Conservation (phyloP, 768 basidiomycete genomes). For the Suillus bovinus region DNA sequence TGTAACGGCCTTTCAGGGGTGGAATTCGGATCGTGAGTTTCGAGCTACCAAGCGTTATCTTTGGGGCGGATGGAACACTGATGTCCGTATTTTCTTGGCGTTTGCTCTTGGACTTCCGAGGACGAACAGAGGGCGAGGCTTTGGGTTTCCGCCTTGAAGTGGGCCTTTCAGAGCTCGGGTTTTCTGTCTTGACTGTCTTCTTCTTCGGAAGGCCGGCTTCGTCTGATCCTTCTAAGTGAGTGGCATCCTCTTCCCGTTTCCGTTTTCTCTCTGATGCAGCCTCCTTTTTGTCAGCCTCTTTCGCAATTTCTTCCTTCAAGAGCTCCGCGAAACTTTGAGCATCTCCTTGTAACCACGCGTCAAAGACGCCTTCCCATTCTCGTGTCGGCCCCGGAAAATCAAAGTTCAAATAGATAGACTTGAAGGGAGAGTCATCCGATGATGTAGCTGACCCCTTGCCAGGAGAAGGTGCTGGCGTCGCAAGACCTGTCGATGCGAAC, state of each 20-base stretch:
- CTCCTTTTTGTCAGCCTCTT: constrained; percentile 55
- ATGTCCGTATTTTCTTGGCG: not conserved
- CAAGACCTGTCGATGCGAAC: constrained; percentile 27
- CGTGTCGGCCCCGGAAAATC: constrained; percentile 84
- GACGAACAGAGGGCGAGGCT: constrained; percentile 23
- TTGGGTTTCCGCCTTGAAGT: constrained; percentile 24
- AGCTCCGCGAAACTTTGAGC: constrained; percentile 74
- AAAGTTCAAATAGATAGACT: constrained; percentile 79
- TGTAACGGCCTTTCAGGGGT: not conserved
- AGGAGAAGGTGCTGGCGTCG: constrained; percentile 50
- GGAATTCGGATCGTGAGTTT: not conserved
- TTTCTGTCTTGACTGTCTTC: constrained; percentile 23
- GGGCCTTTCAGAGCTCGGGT: constrained; percentile 15
- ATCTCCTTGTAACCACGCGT: constrained; percentile 88
- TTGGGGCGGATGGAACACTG: not conserved
- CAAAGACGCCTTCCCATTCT: constrained; percentile 91
- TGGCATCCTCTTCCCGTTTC: constrained; percentile 53
- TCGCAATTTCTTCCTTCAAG: constrained; percentile 58
- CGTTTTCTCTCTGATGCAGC: constrained; percentile 54
- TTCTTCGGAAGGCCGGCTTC: constrained; percentile 8
- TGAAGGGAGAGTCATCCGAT: constrained; percentile 57
- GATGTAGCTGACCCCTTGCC: constrained; percentile 33
- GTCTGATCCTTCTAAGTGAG: constrained; percentile 7
- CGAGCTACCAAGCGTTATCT: not conserved
- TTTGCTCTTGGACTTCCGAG: constrained; percentile 34